Percentiles rank a stretch among this genome's conserved stretches.
Evolutionary conservation across 2,329 filamentous ascomycete genomes (phyloP).

Genomic region (Phaeophleospora eucalypticola): DNA sequence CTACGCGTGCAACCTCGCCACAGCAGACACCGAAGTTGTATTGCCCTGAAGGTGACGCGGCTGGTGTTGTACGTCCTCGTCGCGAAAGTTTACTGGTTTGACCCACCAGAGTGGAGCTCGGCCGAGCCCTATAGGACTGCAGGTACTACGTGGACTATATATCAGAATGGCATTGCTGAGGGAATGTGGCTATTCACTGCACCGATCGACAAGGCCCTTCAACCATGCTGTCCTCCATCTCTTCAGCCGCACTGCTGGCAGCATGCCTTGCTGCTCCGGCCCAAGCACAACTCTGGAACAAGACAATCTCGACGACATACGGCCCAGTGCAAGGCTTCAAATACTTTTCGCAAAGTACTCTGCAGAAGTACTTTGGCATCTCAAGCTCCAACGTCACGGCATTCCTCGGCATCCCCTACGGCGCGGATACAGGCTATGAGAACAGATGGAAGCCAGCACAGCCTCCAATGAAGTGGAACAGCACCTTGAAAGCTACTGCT

Average conservation of each 20-base stretch:
- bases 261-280: slow-evolving; percentile 1
- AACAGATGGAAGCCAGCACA: slow-evolving; percentile 15
- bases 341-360: slow-evolving; percentile 6
- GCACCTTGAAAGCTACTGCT: not conserved
- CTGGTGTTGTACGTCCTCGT: too few species aligned
- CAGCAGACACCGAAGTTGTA: too few species aligned
- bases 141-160: too few species aligned
- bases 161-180: too few species aligned
- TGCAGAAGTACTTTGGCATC: slow-evolving; percentile 7
- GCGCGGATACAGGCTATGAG: slow-evolving; percentile 9
- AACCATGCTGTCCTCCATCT: not conserved
- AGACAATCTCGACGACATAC: slow-evolving; percentile 5
- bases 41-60: too few species aligned
- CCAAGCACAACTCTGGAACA: slow-evolving; percentile 8
- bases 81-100: too few species aligned
- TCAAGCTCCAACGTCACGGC: slow-evolving; percentile 9
- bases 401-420: slow-evolving; percentile 15
- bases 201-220: too few species aligned
- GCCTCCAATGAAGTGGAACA: not conserved
- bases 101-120: too few species aligned
- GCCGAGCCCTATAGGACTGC: too few species aligned
- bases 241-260: slow-evolving; percentile 1
- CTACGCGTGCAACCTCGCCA: too few species aligned
- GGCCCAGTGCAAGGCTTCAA: slow-evolving; percentile 7
- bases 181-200: too few species aligned